A percentile compares a stretch with the other conserved stretches of the same genome.
phyloP scores from a whole-genome alignment of 768 basidiomycete genomes.

The Russula emetica region DNA sequence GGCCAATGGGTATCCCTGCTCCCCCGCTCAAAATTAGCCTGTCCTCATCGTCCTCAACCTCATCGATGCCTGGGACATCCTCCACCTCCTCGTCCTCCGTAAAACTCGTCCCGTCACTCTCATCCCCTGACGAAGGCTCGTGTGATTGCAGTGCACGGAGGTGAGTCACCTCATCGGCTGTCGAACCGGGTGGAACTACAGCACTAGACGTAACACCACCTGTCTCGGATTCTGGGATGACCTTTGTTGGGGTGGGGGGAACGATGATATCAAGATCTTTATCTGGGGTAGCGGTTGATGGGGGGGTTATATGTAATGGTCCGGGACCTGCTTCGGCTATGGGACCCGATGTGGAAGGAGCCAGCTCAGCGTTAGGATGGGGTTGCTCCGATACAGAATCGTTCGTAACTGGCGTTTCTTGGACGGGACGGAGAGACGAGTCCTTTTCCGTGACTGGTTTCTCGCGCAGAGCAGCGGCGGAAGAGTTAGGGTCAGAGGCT shows the following conservation, averaged over 20 bases:
- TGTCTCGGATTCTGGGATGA: slow-evolving; percentile 67
- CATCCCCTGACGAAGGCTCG: slow-evolving; percentile 43
- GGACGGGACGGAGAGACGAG: slow-evolving; percentile 24
- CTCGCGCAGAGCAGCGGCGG: slow-evolving; percentile 31
- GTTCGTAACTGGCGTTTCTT: slow-evolving; percentile 29
- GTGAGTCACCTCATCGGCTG: slow-evolving; percentile 41
- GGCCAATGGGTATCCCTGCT: slow-evolving; percentile 90
- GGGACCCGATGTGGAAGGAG: slow-evolving; percentile 10
- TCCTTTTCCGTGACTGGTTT: slow-evolving; percentile 31
- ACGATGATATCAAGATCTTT: slow-evolving; percentile 37
- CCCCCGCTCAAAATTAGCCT: slow-evolving; percentile 86
- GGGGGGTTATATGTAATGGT: slow-evolving; percentile 29
- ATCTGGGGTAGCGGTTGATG: slow-evolving; percentile 33
- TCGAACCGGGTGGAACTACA: slow-evolving; percentile 87
- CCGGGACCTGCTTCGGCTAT: slow-evolving; percentile 24
- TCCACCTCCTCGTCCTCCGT: slow-evolving; percentile 67
- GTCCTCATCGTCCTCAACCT: slow-evolving; percentile 86
- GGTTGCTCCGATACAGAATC: slow-evolving; percentile 24
- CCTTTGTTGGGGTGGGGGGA: slow-evolving; percentile 49
- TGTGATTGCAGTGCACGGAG: slow-evolving; percentile 35
- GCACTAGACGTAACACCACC: slow-evolving; percentile 88
- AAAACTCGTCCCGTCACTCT: slow-evolving; percentile 61
- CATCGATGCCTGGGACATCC: slow-evolving; percentile 47
- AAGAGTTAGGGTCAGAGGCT: slow-evolving; percentile 28
- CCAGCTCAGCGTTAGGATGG: slow-evolving; percentile 12